These are phyloP conservation scores for Magnolia changhungtana DNA, from an alignment of 164 flowering plant species.

Conservation along the genomic window DNA sequence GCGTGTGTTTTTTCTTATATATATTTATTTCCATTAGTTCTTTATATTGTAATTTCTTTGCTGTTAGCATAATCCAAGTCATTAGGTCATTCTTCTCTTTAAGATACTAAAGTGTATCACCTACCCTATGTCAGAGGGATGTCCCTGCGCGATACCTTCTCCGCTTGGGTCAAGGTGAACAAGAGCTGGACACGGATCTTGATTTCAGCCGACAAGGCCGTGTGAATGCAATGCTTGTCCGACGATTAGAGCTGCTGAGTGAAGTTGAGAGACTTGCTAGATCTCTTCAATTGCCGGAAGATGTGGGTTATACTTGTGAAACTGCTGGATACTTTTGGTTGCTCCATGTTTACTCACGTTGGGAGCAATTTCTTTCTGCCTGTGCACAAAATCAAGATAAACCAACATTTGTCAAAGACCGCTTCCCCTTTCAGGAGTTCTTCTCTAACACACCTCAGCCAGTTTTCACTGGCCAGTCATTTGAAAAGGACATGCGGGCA, in stretches of 20 bases:
- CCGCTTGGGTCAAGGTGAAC: conserved; percentile 98
- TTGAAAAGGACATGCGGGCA: conserved; percentile 86
- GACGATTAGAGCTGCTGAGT: conserved; percentile 79
- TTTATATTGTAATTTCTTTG: not conserved
- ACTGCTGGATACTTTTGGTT: conserved; percentile 98
- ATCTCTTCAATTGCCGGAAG: conserved; percentile 91
- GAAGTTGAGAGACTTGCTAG: conserved; percentile 96
- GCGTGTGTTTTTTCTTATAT: not conserved
- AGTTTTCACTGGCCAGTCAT: conserved; percentile 79
- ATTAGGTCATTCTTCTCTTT: not conserved
- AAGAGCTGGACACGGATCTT: conserved; percentile 95
- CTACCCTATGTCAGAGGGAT: conserved; percentile 62
- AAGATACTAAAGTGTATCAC: not conserved
- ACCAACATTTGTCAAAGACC: conserved; percentile 70
- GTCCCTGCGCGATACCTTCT: conserved; percentile 99
- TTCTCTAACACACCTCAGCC: conserved; percentile 74
- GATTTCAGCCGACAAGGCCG: conserved; percentile 99
- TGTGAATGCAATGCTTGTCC: conserved; percentile 97
- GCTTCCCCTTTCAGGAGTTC: conserved; percentile 86
- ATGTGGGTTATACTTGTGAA: conserved; percentile 97
- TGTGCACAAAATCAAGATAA: conserved; percentile 67
- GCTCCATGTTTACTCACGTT: conserved; percentile 94
- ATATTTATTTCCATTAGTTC: not conserved
- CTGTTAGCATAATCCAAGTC: not conserved
- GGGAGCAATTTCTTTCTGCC: conserved; percentile 94